Base-by-base conservation (phyloP, 208 protist species). In the Vickermania ingenoplastis region DNA sequence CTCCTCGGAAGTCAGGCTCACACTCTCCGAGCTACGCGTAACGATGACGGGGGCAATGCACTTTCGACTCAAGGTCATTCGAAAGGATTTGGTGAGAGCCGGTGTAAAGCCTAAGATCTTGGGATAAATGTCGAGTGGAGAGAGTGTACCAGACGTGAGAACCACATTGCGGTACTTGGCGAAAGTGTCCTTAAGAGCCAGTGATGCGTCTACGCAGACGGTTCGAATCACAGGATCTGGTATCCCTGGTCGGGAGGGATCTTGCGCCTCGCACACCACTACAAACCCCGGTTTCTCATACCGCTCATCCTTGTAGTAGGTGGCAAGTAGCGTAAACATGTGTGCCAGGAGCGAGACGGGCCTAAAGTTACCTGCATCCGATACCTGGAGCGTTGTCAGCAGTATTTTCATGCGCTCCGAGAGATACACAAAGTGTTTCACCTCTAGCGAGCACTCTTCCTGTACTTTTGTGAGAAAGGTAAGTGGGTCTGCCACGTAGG, bases 101-200 rank as follows among this genome's bases (percentile, higher is more conserved):
- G 98, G 96, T 53, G 73, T 68, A 73, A 99, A 99, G 28, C 97
- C 91, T 13, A 99, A 73, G 22, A 99, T 96, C 61, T 98, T 98
- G 0, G 97, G 94, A 77, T 99, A 99, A 63, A 99, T 98, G 57
- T 99, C 96, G n/a, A 99, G 73, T 31, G 98, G 98, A 0, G 97
- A 99, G 17, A 97, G 72, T 14, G 97, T 99, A 54, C 97, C 96
- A n/a, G 89, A 97, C 5, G 98, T 99, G 41, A 99, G 92, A 14
- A 99, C 84, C 11, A 99, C 97, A 53, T 76, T 96, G 63, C 80
- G 73, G 77, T 98, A 99, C 41, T 82, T 82, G 41, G 89, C 73
- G 57, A 99, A 97, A 2, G 97, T 87, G 31, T 93, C 91, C 63
- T 96, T 89, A 55, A 99, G 88, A 2, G 97, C 97, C 21, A 99